Base-by-base conservation (phyloP, 2,329 filamentous ascomycete genomes). In the Aphanoascus verrucosus region DNA sequence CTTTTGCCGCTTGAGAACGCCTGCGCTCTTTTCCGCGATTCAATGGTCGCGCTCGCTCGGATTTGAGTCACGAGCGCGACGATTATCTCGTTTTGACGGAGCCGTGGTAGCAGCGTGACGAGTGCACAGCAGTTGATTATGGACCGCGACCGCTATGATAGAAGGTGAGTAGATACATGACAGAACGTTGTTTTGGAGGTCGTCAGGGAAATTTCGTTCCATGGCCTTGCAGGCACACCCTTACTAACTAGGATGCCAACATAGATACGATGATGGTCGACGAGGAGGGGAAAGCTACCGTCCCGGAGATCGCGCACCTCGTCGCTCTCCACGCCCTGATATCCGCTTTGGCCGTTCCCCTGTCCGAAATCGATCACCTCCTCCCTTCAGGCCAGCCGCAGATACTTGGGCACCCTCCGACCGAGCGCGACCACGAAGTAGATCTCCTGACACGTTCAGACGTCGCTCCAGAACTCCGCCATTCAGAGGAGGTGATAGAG, bases 221-320 rank as follows among this genome's bases (percentile, higher is more conserved):
- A 14, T 12, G 34, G 15, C 23, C 44, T 40, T 31, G 19, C 31
- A 14, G 9, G 12, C 20, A 23, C 11, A 11, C 20, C 9, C n/a
- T 5, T 12, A 2, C 51, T 53, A 43, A 47, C 38, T 28, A 19
- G 6, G 35, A 19, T 40, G 2, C 14, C 19, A 5, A 15, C 12
- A 37, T 41, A 63, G 60, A 57, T 62, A 57, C 48, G 58, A 60
- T 28, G 55, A 72, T 53, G 66, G 68, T 31, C 67, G 69, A n/a
- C 67, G 70, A 54, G 69, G 69, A 40, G 68, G 70, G 48, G 70
- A 72, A 59, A 72, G 69, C 55, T 72, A 72, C 62, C 69, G 70
- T n/a, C 70, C 70, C 9, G 58, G 59, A 28, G 64, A 64, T 45
- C 63, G 66, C 57, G 40, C 57, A 32, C 59, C 60, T 54, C 65